Percentiles rank a stretch among this genome's conserved stretches.
Conservation (phyloP, 2,329 filamentous ascomycete species). For the Chaetomiaceae sp. region DNA sequence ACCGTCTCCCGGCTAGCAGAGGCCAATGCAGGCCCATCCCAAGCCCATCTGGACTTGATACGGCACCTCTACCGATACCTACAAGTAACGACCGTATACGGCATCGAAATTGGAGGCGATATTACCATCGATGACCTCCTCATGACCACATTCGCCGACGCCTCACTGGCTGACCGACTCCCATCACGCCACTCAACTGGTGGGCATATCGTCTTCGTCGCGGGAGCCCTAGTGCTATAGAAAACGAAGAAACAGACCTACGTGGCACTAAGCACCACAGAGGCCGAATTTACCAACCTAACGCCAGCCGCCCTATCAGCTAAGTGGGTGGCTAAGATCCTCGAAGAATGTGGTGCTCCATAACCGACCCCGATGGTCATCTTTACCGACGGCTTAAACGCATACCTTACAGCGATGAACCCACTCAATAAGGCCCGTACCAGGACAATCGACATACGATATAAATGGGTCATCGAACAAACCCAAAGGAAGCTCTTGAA, state of each 20-base stretch:
- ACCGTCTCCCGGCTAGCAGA: too few relatives aligned
- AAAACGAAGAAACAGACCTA: background rate
- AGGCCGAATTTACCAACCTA: slow-evolving; percentile 10
- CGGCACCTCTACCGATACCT: too few relatives aligned
- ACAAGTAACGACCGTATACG: too few relatives aligned
- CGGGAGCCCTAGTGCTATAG: background rate
- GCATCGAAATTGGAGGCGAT: too few relatives aligned
- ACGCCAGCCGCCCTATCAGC: background rate
- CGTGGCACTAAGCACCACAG: background rate
- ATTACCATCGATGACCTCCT: background rate
- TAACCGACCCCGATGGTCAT: background rate
- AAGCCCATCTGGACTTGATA: too few relatives aligned
- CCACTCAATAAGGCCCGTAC: slow-evolving; percentile 7
- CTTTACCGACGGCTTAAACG: slow-evolving; percentile 3
- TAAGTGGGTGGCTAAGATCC: background rate
- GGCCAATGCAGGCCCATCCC: too few relatives aligned
- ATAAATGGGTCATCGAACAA: slow-evolving; percentile 14
- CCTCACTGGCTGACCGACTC: background rate
- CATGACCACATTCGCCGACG: background rate
- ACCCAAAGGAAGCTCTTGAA: background rate
- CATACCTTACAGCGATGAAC: background rate
- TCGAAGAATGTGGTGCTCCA: slow-evolving; percentile 6
- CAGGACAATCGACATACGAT: slow-evolving; percentile 7
- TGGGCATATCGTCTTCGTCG: background rate
- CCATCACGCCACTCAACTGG: background rate